Evolutionary conservation across 768 basidiomycete genomes (phyloP).

Genomic region (Trametes coccinea): DNA sequence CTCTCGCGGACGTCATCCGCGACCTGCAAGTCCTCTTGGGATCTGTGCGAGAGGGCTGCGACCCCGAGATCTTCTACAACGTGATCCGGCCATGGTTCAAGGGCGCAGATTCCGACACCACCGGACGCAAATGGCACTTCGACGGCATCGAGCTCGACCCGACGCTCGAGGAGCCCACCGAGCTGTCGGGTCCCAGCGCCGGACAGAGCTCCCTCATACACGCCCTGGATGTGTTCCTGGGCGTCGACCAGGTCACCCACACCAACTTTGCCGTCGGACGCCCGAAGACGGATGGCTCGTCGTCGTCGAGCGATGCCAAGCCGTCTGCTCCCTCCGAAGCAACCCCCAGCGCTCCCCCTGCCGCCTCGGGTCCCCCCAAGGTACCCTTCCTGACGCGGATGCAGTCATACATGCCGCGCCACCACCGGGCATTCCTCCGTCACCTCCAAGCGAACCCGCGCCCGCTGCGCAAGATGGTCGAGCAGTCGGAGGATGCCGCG

Average conservation of each 20-base stretch:
- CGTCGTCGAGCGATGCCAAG: neutral
- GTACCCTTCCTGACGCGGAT: conserved; percentile 52
- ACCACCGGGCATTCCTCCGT: conserved; percentile 56
- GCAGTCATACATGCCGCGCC: conserved; percentile 61
- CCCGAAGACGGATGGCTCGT: neutral
- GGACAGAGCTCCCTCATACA: conserved; percentile 64
- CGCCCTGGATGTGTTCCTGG: conserved; percentile 53
- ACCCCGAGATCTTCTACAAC: conserved; percentile 64
- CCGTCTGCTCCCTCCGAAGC: conserved; percentile 24
- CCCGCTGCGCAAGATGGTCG: conserved; percentile 48
- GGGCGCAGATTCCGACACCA: conserved; percentile 46
- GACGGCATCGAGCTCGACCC: conserved; percentile 43
- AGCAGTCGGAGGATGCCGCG: conserved; percentile 20
- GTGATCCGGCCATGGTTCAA: conserved; percentile 64
- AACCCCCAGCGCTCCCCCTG: conserved; percentile 5
- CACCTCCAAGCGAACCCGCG: conserved; percentile 51
- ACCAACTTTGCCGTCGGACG: conserved; percentile 22
- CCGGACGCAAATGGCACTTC: conserved; percentile 41
- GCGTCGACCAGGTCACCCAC: conserved; percentile 45
- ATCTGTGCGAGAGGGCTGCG: conserved; percentile 66
- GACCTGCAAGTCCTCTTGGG: conserved; percentile 62
- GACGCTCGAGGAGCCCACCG: conserved; percentile 33
- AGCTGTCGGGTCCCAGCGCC: conserved; percentile 58
- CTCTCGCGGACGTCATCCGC: conserved; percentile 65
- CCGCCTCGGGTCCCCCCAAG: conserved; percentile 14